phyloP scores from a whole-genome alignment of 345 rosid species.

The Salix caprea region DNA sequence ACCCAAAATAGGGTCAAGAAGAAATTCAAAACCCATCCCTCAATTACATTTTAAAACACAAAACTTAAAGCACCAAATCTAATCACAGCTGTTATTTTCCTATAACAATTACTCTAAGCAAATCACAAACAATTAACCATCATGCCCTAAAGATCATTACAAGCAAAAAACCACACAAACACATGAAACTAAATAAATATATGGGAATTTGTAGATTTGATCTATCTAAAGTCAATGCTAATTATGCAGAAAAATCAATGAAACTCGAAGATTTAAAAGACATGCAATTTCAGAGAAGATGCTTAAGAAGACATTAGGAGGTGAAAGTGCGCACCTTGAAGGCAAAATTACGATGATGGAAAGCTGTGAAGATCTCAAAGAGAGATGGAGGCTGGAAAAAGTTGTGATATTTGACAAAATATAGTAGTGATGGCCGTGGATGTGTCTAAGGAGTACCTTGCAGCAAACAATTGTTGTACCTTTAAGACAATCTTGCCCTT shows the following conservation, averaged over 20 bases:
- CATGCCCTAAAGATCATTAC: too few relatives aligned
- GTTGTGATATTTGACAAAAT: neutral
- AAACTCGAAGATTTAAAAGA: neutral
- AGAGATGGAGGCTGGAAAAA: neutral
- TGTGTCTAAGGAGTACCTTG: too few relatives aligned
- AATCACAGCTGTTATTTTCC: neutral
- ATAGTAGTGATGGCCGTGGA: neutral
- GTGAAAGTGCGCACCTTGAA: neutral
- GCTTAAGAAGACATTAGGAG: neutral
- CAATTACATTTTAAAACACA: neutral
- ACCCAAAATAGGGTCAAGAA: too few relatives aligned
- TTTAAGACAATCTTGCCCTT: conserved; percentile 8
- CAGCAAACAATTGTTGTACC: too few relatives aligned
- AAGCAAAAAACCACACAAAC: too few relatives aligned
- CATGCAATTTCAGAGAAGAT: neutral
- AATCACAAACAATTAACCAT: too few relatives aligned
- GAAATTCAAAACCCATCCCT: neutral
- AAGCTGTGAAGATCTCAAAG: neutral
- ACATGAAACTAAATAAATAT: too few relatives aligned
- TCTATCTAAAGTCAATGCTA: neutral
- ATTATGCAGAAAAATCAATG: neutral
- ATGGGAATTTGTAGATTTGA: neutral
- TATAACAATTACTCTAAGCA: neutral
- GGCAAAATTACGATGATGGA: neutral
- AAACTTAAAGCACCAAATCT: too few relatives aligned